A percentile compares a stretch with the other conserved stretches of the same genome.
Evolutionary conservation across 257 asterid genomes (phyloP).

Genomic region (Jaltomata sinuosa): DNA sequence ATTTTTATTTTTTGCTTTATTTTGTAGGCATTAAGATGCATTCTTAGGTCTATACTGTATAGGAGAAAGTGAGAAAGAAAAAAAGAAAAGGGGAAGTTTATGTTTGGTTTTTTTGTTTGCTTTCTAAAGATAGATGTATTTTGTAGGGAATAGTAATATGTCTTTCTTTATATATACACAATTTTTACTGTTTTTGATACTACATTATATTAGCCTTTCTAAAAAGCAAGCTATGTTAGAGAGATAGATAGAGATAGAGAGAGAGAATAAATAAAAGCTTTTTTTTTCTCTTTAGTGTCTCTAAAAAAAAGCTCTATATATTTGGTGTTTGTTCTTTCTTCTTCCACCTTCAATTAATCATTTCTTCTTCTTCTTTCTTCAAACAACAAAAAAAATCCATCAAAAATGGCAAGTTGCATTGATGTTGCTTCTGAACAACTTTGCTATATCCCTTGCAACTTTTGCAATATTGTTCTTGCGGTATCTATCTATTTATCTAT

Average conservation of each 20-base stretch:
- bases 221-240: constrained; percentile 11
- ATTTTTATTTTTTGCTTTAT: background rate
- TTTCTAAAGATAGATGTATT: constrained; percentile 4
- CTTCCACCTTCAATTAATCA: background rate
- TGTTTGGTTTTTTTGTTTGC: background rate
- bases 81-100: background rate
- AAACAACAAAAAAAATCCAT: background rate
- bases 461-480: constrained; percentile 90
- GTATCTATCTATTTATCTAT: constrained; percentile 16
- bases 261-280: constrained; percentile 3
- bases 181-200: constrained; percentile 19
- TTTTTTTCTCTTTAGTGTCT: background rate
- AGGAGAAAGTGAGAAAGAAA: background rate
- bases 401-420: constrained; percentile 32
- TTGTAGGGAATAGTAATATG: constrained; percentile 3
- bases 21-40: background rate
- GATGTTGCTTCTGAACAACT: constrained; percentile 61
- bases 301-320: background rate
- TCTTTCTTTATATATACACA: constrained; percentile 11
- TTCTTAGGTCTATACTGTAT: background rate
- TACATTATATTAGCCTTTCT: constrained; percentile 5
- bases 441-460: constrained; percentile 89
- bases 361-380: constrained; percentile 1
- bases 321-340: background rate
- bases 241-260: too few species aligned